Evolutionary conservation across 75 land plant species (phyloP).

Genomic region (Adiantum capillusveneris): DNA sequence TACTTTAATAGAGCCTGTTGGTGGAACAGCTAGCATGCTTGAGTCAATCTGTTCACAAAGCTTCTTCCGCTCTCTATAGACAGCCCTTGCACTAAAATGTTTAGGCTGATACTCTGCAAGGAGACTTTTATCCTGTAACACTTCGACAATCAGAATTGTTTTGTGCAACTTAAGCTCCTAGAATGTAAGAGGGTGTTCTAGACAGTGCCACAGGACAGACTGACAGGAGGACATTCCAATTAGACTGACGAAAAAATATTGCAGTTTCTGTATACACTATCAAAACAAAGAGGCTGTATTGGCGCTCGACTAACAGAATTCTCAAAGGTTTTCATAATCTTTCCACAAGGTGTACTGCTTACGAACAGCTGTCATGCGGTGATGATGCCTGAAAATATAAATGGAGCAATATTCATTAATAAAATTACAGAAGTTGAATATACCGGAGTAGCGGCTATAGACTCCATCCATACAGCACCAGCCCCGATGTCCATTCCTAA

Average conservation of each 20-base stretch:
- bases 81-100: conserved; percentile 96
- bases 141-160: too few relatives aligned
- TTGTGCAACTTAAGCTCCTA: too few relatives aligned
- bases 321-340: conserved; percentile 96
- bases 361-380: conserved; percentile 74
- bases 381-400: conserved; percentile 62
- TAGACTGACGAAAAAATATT: background rate
- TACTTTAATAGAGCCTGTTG: conserved; percentile 84
- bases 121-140: conserved; percentile 96
- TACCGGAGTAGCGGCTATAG: too few relatives aligned
- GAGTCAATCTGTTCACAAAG: conserved; percentile 89
- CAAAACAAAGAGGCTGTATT: conserved; percentile 38
- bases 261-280: too few relatives aligned
- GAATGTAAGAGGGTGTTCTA: too few relatives aligned
- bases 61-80: conserved; percentile 93
- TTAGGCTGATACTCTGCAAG: conserved; percentile 93
- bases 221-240: too few relatives aligned
- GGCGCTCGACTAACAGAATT: conserved; percentile 92
- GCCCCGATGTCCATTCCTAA: conserved; percentile 85
- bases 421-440: too few relatives aligned
- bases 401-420: too few relatives aligned
- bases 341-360: conserved; percentile 95
- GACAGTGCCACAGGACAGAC: too few relatives aligned
- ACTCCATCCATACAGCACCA: conserved; percentile 96
- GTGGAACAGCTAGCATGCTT: conserved; percentile 91